Percentiles rank a stretch among this genome's conserved stretches.
Evolutionary conservation across 140 eudicot genomes (phyloP).

Genomic region (Bidens hawaiensis): DNA sequence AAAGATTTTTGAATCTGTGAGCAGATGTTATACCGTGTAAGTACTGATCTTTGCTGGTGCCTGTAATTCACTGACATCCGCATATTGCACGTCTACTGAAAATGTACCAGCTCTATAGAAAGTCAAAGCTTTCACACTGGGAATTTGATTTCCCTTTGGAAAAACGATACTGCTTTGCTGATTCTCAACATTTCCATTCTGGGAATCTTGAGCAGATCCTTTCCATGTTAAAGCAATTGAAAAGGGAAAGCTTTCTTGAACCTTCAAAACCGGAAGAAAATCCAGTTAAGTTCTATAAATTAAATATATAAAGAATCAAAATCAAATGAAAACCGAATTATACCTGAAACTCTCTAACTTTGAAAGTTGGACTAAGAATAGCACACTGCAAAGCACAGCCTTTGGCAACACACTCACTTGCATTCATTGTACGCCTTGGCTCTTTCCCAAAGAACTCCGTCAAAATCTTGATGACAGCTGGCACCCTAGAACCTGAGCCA

Average conservation of each 20-base stretch:
- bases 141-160: conserved; percentile 74
- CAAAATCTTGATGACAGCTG: conserved; percentile 70
- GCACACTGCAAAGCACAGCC: conserved; percentile 89
- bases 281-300: not conserved
- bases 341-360: conserved; percentile 89
- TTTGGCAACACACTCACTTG: conserved; percentile 84
- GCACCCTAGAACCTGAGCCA: conserved; percentile 86
- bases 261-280: conserved; percentile 41
- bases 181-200: conserved; percentile 52
- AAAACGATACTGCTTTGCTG: conserved; percentile 60
- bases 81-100: conserved; percentile 61
- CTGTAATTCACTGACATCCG: conserved; percentile 64
- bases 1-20: not conserved
- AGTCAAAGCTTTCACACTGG: conserved; percentile 74
- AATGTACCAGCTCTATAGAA: conserved; percentile 54
- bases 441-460: conserved; percentile 85
- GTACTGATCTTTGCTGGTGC: conserved; percentile 81
- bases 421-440: conserved; percentile 90
- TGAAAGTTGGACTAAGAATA: conserved; percentile 73
- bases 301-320: not conserved
- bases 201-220: conserved; percentile 51
- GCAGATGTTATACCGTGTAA: conserved; percentile 45
- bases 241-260: conserved; percentile 79
- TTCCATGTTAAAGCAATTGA: conserved; percentile 83
- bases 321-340: not conserved